These are phyloP conservation scores for Podospora anserina DNA, from an alignment of 495 filamentous ascomycete genomes.

Conservation along the genomic window DNA sequence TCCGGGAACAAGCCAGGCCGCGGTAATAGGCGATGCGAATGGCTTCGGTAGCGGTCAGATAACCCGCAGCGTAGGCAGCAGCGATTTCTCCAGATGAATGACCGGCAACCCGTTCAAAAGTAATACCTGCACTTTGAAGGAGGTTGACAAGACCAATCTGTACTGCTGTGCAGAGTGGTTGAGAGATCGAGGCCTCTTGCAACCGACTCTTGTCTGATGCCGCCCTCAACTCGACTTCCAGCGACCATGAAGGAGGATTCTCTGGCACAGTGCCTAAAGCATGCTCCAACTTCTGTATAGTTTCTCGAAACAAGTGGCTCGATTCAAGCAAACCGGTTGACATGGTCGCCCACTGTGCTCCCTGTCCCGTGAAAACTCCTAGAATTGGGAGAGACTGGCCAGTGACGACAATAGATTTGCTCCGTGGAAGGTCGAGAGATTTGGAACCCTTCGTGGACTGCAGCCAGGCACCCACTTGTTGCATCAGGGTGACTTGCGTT, in stretches of 20 bases:
- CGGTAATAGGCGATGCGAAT: constrained; percentile 50
- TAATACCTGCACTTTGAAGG: constrained; percentile 39
- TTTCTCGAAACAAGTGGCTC: background rate
- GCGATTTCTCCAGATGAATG: constrained; percentile 61
- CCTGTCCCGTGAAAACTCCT: constrained; percentile 29
- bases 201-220: background rate
- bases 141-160: constrained; percentile 48
- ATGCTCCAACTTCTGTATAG: background rate
- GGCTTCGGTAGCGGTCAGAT: constrained; percentile 41
- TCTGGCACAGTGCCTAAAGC: background rate
- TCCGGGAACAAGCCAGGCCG: constrained; percentile 17
- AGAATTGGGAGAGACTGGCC: constrained; percentile 23
- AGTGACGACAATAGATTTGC: background rate
- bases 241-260: background rate
- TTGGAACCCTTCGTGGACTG: background rate
- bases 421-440: background rate
- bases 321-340: constrained; percentile 30
- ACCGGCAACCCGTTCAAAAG: constrained; percentile 47
- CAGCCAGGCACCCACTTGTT: background rate
- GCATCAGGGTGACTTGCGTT: background rate
- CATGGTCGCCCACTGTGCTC: constrained; percentile 45
- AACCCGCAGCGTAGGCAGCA: constrained; percentile 43
- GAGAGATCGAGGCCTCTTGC: constrained; percentile 31
- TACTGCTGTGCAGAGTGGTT: constrained; percentile 48
- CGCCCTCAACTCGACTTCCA: background rate